These are phyloP conservation scores for Schrenkiella parvula DNA, from an alignment of 345 rosid species.

Conservation along the genomic window DNA sequence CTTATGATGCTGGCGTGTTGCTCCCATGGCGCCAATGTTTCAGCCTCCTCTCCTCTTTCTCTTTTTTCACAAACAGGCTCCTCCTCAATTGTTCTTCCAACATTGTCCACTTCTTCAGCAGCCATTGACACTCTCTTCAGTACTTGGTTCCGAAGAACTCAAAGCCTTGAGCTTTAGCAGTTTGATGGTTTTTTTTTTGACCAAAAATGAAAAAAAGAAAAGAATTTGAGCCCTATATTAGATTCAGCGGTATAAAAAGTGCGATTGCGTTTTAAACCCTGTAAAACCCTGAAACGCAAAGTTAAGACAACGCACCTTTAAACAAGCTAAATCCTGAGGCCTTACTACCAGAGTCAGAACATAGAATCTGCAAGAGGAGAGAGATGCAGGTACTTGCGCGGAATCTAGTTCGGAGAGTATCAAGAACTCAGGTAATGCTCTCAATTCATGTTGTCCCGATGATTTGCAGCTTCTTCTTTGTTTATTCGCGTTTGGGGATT, in stretches of 20 bases:
- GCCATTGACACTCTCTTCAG: constrained; percentile 21
- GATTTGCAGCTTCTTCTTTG: neutral
- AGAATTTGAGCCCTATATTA: neutral
- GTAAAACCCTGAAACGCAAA: constrained; percentile 28
- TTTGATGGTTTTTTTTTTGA: neutral
- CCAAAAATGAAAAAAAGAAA: neutral
- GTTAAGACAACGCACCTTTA: constrained; percentile 1
- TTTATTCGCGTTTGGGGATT: neutral
- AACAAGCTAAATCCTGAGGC: constrained; percentile 29
- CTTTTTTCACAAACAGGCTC: constrained; percentile 12
- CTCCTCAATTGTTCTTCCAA: constrained; percentile 11
- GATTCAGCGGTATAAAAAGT: constrained; percentile 1
- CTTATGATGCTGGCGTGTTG: constrained; percentile 72
- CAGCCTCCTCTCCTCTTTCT: constrained; percentile 25
- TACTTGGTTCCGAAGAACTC: neutral
- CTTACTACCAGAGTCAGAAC: neutral
- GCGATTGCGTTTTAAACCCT: constrained; percentile 21
- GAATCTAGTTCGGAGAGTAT: constrained; percentile 38
- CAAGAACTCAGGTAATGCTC: constrained; percentile 31
- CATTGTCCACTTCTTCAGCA: constrained; percentile 5
- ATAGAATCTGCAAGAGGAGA: neutral
- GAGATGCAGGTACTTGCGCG: constrained; percentile 41
- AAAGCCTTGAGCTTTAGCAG: constrained; percentile 10
- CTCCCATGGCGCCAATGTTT: constrained; percentile 73
- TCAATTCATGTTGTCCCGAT: neutral